Conservation (phyloP, 2,329 filamentous ascomycete genomes). For the Phialophora expanda region DNA sequence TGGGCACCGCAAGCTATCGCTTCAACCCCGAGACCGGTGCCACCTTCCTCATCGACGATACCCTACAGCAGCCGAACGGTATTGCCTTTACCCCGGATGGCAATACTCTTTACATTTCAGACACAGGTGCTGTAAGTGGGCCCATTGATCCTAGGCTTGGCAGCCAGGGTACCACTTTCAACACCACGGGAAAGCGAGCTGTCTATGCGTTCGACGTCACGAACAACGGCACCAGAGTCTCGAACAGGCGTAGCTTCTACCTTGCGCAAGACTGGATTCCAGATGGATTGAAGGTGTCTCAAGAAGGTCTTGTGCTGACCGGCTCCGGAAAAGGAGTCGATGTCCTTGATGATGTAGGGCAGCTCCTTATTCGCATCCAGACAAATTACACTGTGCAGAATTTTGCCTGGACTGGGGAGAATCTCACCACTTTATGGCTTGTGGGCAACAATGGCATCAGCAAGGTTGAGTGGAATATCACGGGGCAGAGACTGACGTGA, state of each 20-base stretch:
- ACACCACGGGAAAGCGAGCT: conserved; percentile 30
- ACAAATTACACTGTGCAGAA: conserved; percentile 55
- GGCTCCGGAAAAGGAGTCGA: conserved; percentile 50
- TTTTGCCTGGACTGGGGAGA: conserved; percentile 50
- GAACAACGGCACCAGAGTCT: conserved; percentile 44
- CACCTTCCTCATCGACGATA: conserved; percentile 48
- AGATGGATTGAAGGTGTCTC: conserved; percentile 52
- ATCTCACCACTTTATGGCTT: conserved; percentile 50
- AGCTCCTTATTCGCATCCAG: conserved; percentile 48
- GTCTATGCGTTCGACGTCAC: conserved; percentile 49
- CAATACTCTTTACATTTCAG: conserved; percentile 49
- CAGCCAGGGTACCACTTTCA: conserved; percentile 30
- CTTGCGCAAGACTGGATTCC: conserved; percentile 48
- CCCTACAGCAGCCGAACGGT: conserved; percentile 51
- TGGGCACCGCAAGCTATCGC: conserved; percentile 49
- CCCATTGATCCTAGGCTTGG: conserved; percentile 42
- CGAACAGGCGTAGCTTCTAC: conserved; percentile 50
- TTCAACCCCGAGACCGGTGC: conserved; percentile 45
- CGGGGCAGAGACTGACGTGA: conserved; percentile 42
- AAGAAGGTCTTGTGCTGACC: conserved; percentile 50
- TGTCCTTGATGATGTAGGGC: conserved; percentile 48
- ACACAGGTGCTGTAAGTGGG: conserved; percentile 45
- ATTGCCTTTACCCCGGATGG: conserved; percentile 51
- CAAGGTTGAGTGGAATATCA: conserved; percentile 48
- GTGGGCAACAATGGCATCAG: conserved; percentile 49